Conservation (phyloP, 805 yeast genomes). For the Spencermartinsiella europaea region DNA sequence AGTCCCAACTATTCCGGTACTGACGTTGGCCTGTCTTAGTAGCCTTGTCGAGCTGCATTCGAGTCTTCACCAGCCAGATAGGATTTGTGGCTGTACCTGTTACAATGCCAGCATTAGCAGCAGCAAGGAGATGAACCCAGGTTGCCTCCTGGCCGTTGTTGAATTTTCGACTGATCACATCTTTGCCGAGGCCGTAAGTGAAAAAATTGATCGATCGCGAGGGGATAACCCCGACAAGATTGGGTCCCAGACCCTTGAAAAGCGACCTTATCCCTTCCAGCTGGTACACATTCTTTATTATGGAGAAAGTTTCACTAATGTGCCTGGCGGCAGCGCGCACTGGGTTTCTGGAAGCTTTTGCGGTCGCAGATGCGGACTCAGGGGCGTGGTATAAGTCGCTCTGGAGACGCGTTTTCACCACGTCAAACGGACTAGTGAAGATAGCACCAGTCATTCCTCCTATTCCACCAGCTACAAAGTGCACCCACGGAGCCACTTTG, state of each 20-base stretch:
- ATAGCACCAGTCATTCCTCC: constrained; percentile 99
- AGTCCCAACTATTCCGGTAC: constrained; percentile 83
- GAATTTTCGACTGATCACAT: constrained; percentile 57
- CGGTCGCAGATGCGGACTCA: constrained; percentile 11
- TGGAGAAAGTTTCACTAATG: constrained; percentile 74
- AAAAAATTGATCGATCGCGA: constrained; percentile 96
- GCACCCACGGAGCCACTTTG: constrained; percentile 44
- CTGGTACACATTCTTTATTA: constrained; percentile 60
- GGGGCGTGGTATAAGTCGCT: constrained; percentile 60
- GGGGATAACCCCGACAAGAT: constrained; percentile 94
- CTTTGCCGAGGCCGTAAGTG: constrained; percentile 93
- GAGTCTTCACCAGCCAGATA: constrained; percentile 92
- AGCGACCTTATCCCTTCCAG: constrained; percentile 81
- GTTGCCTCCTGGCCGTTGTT: constrained; percentile 75
- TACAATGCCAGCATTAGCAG: constrained; percentile 86
- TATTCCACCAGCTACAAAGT: constrained; percentile 44
- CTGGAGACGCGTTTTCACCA: constrained; percentile 91
- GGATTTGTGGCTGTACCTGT: constrained; percentile 98
- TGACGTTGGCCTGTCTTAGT: constrained; percentile 43
- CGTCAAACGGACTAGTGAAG: constrained; percentile 91
- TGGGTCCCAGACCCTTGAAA: constrained; percentile 95
- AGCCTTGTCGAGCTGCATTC: constrained; percentile 80
- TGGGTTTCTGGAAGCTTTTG: constrained; percentile 19
- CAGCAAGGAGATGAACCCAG: constrained; percentile 79
- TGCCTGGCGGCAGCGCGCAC: constrained; percentile 55